Conservation (phyloP, 495 filamentous ascomycete genomes). For the Penicillium ucsense region DNA sequence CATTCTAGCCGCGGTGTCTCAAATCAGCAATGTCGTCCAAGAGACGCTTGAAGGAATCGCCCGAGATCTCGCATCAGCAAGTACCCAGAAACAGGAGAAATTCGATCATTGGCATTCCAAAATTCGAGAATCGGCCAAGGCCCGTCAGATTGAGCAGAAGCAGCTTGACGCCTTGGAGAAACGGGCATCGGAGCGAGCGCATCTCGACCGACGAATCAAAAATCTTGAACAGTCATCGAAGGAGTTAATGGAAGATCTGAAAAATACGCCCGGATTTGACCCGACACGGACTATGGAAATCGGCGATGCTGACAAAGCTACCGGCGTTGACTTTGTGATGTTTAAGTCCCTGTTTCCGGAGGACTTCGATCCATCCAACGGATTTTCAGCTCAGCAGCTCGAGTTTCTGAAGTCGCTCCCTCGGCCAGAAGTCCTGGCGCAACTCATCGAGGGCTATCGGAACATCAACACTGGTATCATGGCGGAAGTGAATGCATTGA, state of each 20-base stretch:
- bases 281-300: conserved; percentile 21
- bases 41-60: conserved; percentile 56
- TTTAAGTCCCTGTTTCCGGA: conserved; percentile 30
- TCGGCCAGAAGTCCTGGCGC: conserved; percentile 19
- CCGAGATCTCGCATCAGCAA: conserved; percentile 60
- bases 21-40: conserved; percentile 33
- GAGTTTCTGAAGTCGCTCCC: conserved; percentile 24
- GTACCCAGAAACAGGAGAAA: conserved; percentile 70
- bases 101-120: conserved; percentile 67
- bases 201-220: conserved; percentile 49
- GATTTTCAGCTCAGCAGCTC: conserved; percentile 30
- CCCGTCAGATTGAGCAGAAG: conserved; percentile 64
- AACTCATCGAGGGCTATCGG: conserved; percentile 23
- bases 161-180: conserved; percentile 56
- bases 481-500: conserved; percentile 29
- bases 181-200: conserved; percentile 46
- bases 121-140: conserved; percentile 70
- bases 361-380: conserved; percentile 24
- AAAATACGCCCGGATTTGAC: conserved; percentile 24
- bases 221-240: conserved; percentile 50
- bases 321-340: conserved; percentile 33
- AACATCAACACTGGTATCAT: conserved; percentile 25
- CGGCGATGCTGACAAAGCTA: conserved; percentile 46
- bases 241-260: conserved; percentile 30
- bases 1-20: conserved; percentile 55